These are phyloP conservation scores for Postia placenta DNA, from an alignment of 768 basidiomycete genomes.

Conservation along the genomic window DNA sequence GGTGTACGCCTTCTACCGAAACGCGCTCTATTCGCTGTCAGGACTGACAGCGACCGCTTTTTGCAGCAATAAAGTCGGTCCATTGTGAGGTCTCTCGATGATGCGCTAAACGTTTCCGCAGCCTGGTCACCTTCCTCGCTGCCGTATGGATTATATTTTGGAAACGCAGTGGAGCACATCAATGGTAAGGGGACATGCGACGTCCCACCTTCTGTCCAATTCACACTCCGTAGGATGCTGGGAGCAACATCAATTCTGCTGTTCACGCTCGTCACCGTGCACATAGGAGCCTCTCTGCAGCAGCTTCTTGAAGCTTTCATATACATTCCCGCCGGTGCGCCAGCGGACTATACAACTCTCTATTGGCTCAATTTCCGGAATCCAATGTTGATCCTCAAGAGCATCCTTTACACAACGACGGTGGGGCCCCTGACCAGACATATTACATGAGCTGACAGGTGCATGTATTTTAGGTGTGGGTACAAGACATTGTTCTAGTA, in stretches of 20 bases:
- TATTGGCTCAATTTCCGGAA: background rate
- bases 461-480: background rate
- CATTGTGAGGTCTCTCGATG: background rate
- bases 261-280: background rate
- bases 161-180: background rate
- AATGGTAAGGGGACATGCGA: background rate
- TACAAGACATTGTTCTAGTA: slow-evolving; percentile 1
- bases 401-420: background rate
- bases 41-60: background rate
- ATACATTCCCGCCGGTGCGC: background rate
- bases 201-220: background rate
- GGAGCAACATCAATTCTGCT: background rate
- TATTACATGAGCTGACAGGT: background rate
- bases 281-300: background rate
- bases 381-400: background rate
- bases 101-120: background rate
- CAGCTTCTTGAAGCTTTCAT: slow-evolving; percentile 1
- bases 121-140: background rate
- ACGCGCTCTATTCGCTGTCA: background rate
- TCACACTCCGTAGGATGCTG: background rate
- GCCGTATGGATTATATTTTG: background rate
- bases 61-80: slow-evolving; percentile 1
- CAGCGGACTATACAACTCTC: background rate
- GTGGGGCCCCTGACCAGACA: background rate
- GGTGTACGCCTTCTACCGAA: background rate